Conservation (phyloP, 306 rosid genomes). For the Vigna hirtella region DNA sequence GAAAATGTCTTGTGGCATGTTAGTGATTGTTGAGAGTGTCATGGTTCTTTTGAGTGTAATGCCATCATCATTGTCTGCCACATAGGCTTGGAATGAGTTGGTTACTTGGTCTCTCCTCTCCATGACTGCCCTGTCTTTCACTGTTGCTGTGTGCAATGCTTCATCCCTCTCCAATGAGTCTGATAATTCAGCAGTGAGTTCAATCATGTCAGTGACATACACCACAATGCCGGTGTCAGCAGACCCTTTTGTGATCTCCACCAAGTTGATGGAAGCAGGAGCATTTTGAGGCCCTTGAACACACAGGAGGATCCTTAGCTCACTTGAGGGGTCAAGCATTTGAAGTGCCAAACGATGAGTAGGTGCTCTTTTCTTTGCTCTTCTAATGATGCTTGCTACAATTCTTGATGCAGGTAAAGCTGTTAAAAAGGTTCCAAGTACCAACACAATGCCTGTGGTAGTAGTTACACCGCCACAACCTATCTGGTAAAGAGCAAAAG, state of each 20-base stretch:
- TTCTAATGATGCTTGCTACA: constrained; percentile 66
- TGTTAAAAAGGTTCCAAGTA: constrained; percentile 67
- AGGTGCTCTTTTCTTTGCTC: constrained; percentile 75
- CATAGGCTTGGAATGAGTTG: constrained; percentile 55
- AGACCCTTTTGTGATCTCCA: constrained; percentile 69
- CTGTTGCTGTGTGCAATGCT: constrained; percentile 49
- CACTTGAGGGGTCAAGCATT: constrained; percentile 62
- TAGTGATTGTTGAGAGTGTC: constrained; percentile 62
- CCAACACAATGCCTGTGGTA: constrained; percentile 62
- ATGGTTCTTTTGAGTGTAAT: constrained; percentile 58
- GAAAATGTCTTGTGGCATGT: constrained; percentile 69
- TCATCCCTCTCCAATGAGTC: constrained; percentile 56
- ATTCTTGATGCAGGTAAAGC: constrained; percentile 66
- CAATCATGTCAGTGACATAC: constrained; percentile 72
- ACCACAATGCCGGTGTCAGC: constrained; percentile 61
- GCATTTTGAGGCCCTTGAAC: constrained; percentile 67
- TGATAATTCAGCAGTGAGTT: constrained; percentile 63
- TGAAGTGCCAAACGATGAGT: constrained; percentile 74
- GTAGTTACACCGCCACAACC: constrained; percentile 50
- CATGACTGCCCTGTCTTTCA: constrained; percentile 55
- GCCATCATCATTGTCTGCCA: constrained; percentile 51
- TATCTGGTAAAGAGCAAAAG: constrained; percentile 40
- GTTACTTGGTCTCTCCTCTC: constrained; percentile 71
- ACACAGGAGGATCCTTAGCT: constrained; percentile 63
- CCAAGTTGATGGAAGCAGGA: constrained; percentile 64